These are phyloP conservation scores for Geoglossum cookeanum DNA, from an alignment of 2,329 filamentous ascomycete species.

Conservation along the genomic window DNA sequence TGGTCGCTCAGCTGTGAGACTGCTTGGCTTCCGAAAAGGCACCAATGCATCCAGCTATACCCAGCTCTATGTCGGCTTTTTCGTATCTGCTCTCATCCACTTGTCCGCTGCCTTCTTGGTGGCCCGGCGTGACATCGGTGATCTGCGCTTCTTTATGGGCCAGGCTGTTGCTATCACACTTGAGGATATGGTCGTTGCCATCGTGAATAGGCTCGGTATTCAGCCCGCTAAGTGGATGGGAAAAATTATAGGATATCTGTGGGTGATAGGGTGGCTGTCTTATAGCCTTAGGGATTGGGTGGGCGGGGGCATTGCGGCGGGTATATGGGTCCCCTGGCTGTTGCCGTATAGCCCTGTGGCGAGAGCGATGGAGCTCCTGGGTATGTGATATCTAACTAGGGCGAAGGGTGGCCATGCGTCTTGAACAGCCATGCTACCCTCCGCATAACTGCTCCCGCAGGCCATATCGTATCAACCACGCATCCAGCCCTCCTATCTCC, in stretches of 20 bases:
- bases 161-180: constrained; percentile 15
- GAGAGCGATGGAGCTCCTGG: too few species aligned
- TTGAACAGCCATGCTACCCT: too few species aligned
- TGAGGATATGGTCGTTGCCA: constrained; percentile 15
- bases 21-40: constrained; percentile 12
- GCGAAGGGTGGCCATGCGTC: too few species aligned
- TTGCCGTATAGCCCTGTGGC: too few species aligned
- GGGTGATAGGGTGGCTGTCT: not conserved
- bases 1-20: not conserved
- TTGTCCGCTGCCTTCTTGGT: constrained; percentile 10
- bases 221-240: not conserved
- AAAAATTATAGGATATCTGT: not conserved
- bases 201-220: not conserved
- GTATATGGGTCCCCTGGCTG: too few species aligned
- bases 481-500: too few species aligned
- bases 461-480: too few species aligned
- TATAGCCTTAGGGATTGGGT: not conserved
- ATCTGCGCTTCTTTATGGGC: constrained; percentile 11
- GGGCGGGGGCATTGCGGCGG: not conserved
- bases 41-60: constrained; percentile 16
- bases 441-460: too few species aligned
- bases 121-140: constrained; percentile 9
- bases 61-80: constrained; percentile 15
- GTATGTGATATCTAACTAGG: too few species aligned
- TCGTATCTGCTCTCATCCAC: constrained; percentile 12